Percentiles rank a stretch among this genome's conserved stretches.
phyloP scores from a whole-genome alignment of 1,284 basidiomycete species.

The Leccinum fuscescens region DNA sequence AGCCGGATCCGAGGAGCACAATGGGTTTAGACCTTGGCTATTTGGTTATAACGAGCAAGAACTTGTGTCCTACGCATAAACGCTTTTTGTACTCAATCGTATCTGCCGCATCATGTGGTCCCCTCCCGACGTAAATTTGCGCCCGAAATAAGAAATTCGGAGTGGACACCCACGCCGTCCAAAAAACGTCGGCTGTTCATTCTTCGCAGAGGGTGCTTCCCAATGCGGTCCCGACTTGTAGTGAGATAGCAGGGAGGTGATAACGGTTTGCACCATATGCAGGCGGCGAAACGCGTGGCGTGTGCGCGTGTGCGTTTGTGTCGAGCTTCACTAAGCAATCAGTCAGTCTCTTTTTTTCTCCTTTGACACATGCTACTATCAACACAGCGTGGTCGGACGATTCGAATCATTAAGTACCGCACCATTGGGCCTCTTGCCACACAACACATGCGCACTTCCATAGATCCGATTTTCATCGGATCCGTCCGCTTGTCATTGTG shows the following conservation, averaged over 20 bases:
- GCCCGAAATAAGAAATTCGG: not conserved
- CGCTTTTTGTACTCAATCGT: not conserved
- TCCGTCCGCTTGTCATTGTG: not conserved
- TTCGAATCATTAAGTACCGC: constrained; percentile 2
- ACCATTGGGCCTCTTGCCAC: not conserved
- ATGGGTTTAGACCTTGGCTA: not conserved
- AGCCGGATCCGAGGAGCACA: not conserved
- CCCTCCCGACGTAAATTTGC: not conserved
- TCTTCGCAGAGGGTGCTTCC: not conserved
- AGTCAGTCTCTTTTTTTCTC: not conserved
- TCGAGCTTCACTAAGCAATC: constrained; percentile 1
- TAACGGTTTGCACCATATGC: not conserved
- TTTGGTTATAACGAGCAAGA: not conserved
- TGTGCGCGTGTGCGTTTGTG: not conserved
- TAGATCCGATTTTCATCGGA: not conserved
- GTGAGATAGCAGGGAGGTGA: not conserved
- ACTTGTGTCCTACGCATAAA: not conserved
- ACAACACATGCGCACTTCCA: not conserved
- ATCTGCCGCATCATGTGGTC: not conserved
- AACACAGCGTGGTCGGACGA: not conserved
- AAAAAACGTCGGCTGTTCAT: not conserved
- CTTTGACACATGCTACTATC: not conserved
- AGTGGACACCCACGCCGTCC: not conserved
- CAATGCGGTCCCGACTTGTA: not conserved
- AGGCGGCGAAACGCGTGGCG: not conserved